These are phyloP conservation scores for Ganoderma leucocontextum DNA, from an alignment of 1,284 basidiomycete species.

Conservation along the genomic window DNA sequence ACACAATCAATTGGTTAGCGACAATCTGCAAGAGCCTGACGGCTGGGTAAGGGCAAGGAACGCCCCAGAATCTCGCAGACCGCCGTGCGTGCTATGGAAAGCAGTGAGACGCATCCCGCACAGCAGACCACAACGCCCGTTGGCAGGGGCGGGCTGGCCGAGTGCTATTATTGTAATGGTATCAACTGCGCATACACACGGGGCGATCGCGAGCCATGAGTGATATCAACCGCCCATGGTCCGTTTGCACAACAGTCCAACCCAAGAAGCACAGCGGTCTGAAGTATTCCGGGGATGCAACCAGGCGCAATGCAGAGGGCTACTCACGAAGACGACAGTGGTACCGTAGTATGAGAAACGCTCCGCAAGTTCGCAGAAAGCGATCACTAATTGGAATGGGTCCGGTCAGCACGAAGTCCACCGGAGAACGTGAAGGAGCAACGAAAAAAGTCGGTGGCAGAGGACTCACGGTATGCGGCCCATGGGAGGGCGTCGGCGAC, in stretches of 20 bases:
- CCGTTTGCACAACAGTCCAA: background rate
- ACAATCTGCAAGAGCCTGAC: background rate
- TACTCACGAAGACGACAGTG: conserved; percentile 69
- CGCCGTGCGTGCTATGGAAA: background rate
- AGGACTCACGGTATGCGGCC: conserved; percentile 66
- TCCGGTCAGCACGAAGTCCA: background rate
- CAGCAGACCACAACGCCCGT: background rate
- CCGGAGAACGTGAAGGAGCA: background rate
- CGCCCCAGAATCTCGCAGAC: background rate
- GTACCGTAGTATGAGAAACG: conserved; percentile 80
- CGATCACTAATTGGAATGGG: conserved; percentile 59
- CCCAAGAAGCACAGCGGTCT: background rate
- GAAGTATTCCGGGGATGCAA: background rate
- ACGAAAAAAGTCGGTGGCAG: background rate
- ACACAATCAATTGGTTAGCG: conserved; percentile 16
- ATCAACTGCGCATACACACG: conserved; percentile 1
- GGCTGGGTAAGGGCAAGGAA: no score
- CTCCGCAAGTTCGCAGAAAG: conserved; percentile 75
- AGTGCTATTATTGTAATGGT: background rate
- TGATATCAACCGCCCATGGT: background rate
- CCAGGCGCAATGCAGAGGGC: background rate
- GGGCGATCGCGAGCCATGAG: background rate
- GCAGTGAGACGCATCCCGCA: background rate
- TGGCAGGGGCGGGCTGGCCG: background rate
- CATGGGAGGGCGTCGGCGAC: conserved; percentile 71